These are phyloP conservation scores for Ceratobasidium papillatum DNA, from an alignment of 1,284 basidiomycete genomes.

Conservation along the genomic window DNA sequence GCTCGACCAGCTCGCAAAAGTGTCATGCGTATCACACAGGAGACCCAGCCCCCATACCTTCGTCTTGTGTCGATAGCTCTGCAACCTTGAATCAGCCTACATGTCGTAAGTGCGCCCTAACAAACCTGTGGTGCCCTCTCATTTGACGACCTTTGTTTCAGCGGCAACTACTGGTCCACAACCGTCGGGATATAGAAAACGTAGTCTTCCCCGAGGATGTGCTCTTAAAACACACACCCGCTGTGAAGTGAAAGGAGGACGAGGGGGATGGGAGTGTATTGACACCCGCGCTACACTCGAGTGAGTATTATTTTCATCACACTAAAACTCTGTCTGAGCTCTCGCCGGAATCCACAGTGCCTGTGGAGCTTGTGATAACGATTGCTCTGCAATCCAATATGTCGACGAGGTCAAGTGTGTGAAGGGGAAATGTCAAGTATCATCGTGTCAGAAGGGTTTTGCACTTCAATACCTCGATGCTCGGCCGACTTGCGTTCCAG, in stretches of 20 bases:
- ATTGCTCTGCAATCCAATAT: constrained; percentile 33
- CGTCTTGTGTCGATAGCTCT: constrained; percentile 10
- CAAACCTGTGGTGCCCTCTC: not conserved
- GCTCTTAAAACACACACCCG: not conserved
- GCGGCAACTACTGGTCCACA: constrained; percentile 9
- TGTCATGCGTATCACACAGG: constrained; percentile 6
- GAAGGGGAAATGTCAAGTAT: constrained; percentile 9
- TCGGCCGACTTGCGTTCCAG: constrained; percentile 1
- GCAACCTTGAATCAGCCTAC: constrained; percentile 12
- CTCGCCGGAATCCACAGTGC: not conserved
- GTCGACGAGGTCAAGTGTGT: constrained; percentile 22
- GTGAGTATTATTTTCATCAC: not conserved
- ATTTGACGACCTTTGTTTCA: not conserved
- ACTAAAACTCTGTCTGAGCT: not conserved
- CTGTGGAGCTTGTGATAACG: constrained; percentile 34
- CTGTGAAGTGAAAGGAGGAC: constrained; percentile 10
- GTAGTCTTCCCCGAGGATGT: constrained; percentile 20
- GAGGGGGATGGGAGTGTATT: constrained; percentile 35
- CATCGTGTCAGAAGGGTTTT: constrained; percentile 24
- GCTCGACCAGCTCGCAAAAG: constrained; percentile 7
- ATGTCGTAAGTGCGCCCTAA: constrained; percentile 1
- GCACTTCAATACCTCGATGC: not conserved
- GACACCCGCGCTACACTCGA: constrained; percentile 18
- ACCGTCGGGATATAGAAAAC: constrained; percentile 9
- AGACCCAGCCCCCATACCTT: constrained; percentile 24